Percentiles rank a stretch among this genome's conserved stretches.
Evolutionary conservation across 2,329 filamentous ascomycete genomes (phyloP).

Genomic region (Aspergillus cejpii): DNA sequence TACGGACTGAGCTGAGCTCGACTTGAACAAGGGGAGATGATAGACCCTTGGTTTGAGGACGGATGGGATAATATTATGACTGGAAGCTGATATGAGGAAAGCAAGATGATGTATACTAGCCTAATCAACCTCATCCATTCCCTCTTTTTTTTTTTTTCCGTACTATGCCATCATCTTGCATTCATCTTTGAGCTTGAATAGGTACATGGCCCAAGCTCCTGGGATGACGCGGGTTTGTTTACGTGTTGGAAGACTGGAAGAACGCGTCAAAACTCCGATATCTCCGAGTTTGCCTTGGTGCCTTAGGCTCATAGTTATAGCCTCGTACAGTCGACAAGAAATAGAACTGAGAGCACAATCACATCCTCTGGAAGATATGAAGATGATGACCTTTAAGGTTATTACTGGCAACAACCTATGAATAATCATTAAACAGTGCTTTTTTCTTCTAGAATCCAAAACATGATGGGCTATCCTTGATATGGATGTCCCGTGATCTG

Average conservation of each 20-base stretch:
- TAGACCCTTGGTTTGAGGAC: constrained; percentile 17
- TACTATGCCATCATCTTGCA: not conserved
- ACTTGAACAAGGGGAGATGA: constrained; percentile 23
- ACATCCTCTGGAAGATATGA: too few relatives aligned
- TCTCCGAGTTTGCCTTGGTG: constrained; percentile 13
- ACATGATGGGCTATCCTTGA: too few relatives aligned
- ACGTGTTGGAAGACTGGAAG: constrained; percentile 9
- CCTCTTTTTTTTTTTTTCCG: constrained; percentile 1
- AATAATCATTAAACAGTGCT: too few relatives aligned
- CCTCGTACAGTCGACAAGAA: not conserved
- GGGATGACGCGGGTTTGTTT: constrained; percentile 20
- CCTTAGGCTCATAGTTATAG: constrained; percentile 10
- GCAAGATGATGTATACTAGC: constrained; percentile 26
- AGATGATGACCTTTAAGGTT: too few relatives aligned
- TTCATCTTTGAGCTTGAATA: constrained; percentile 12
- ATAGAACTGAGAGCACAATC: not conserved
- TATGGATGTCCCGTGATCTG: not conserved
- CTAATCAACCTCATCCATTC: constrained; percentile 21
- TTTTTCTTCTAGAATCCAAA: too few relatives aligned
- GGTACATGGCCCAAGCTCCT: constrained; percentile 17
- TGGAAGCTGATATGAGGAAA: constrained; percentile 16
- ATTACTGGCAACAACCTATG: too few relatives aligned
- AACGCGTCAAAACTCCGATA: constrained; percentile 19
- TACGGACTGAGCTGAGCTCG: constrained; percentile 25
- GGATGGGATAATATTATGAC: constrained; percentile 15